Evolutionary conservation across 2,329 filamentous ascomycete species (phyloP), one percentile per base, ranked within the genome.

Genomic region (Penicillium occitanis): DNA sequence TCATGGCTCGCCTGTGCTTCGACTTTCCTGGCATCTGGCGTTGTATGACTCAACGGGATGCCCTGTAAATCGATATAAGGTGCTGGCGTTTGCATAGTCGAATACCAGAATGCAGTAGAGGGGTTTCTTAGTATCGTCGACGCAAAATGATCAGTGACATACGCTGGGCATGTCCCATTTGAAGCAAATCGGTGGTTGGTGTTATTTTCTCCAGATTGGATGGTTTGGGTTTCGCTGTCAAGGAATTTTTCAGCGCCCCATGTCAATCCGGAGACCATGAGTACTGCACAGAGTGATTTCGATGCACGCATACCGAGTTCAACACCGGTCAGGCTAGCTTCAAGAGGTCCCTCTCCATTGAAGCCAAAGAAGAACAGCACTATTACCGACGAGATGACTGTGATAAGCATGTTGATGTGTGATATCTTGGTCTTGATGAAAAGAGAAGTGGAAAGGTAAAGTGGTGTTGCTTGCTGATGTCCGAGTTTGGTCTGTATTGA

Each of bases 281-380:
- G n/a, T 40, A 50, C 13, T 42, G 51, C 64, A 25, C 19, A 59
- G 17, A 66, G 17, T 22, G 64, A 44, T 33, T 44, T 51, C 11
- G 8, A 35, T 14, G 22, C 25, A 40, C 53, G 59, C 5, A 42
- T 19, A 17, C 40, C 42, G n/a, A 57, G 22, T 33, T 17, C 3
- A 14, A 22, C 1, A 30, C 35, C 1, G 19, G 40, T n/a, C 40
- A 59, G 35, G 30, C 37, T 19, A 17, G 25, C 6, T 8, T 44
- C 46, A 22, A 28, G 14, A 51, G 25, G 13, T 30, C 4, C 13
- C 30, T 51, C 48, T 51, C 48, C 19, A 35, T 63, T 58, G 40
- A 66, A 66, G 19, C 51, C 59, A 19, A 63, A 59, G 51, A 66
- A 42, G 33, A 66, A 58, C 5, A 67, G 25, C 13, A 50, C n/a